Evolutionary conservation across 2,329 filamentous ascomycete species (phyloP), one percentile per base, ranked within the genome.

Genomic region (Ophiostoma himal-ulmi): DNA sequence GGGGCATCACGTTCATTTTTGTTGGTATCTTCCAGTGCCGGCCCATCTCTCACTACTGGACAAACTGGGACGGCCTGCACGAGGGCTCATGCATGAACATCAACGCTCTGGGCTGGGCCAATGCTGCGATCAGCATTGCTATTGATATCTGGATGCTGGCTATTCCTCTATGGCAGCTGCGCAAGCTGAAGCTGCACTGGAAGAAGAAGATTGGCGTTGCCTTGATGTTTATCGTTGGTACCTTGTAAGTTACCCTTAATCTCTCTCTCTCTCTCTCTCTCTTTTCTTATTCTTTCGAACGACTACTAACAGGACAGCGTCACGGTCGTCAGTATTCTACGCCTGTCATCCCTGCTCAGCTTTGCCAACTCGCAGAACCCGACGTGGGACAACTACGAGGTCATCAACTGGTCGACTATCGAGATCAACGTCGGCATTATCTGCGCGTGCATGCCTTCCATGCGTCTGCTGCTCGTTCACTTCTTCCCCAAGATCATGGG

Each of bases 31-130:
- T 86, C 52, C 82, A 86, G 72, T 88, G 85, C 75, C 75, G 74
- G 2, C 86, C 86, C 0, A 77, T 88, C 26, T 76, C 75, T 17
- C 83, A 81, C 71, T 84, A 82, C 75, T 89, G 87, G 87, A 78
- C 77, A 0, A 77, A 77, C 20, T 88, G 85, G 84, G 81, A 85
- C 65, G 80, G 80, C 0, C 76, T 81, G 69, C 79, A 82, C 52
- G 5, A 76, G 0, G 86, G 86, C 0, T 77, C 72, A 1, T 89
- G 87, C 72, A 75, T 84, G 30, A 78, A 85, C 70, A 77, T 83
- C 72, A 85, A 84, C 71, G 77, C 78, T 1, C 78, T 86, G 2
- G 81, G 78, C 0, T 87, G 83, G 82, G 79, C 82, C 44, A 83
- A 84, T 44, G 85, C 85, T 0, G 80, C 75, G n/a, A 80, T 85